A percentile compares a stretch with the other conserved stretches of the same genome.
These are phyloP conservation scores for Stentor coeruleus DNA, from an alignment of 73 alveolate species.

Conservation along the genomic window DNA sequence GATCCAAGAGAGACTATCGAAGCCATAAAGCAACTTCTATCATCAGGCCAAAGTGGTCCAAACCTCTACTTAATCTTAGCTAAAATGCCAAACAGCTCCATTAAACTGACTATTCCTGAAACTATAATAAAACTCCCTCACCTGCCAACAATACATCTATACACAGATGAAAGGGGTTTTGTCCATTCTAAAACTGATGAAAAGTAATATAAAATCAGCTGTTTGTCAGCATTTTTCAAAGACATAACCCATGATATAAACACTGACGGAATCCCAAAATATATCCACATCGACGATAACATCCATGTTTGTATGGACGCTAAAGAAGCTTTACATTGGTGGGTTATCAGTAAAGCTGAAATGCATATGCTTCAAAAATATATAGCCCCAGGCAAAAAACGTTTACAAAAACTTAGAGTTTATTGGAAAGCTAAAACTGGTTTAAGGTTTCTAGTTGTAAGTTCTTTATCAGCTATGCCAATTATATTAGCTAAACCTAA, in stretches of 20 bases:
- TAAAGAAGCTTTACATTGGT: conserved; percentile 1
- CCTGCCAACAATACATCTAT: background rate
- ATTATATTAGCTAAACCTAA: background rate
- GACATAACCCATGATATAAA: background rate
- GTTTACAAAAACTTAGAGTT: background rate
- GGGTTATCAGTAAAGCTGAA: background rate
- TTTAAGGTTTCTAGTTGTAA: background rate
- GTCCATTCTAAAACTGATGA: background rate
- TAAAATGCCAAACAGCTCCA: background rate
- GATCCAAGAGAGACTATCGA: background rate
- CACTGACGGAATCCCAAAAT: background rate
- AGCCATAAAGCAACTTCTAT: background rate
- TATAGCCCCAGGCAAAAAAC: background rate
- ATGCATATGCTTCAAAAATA: background rate
- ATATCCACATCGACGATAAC: background rate
- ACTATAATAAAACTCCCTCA: background rate
- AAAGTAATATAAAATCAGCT: background rate
- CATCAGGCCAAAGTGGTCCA: background rate
- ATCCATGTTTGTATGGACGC: background rate
- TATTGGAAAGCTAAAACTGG: conserved; percentile 6
- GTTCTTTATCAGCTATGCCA: background rate
- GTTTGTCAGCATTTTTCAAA: background rate
- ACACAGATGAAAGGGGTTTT: conserved; percentile 13
- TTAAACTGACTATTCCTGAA: background rate
- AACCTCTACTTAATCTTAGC: background rate